phyloP scores from a whole-genome alignment of 257 asterid genomes.

The Paraleonurus japonicus region DNA sequence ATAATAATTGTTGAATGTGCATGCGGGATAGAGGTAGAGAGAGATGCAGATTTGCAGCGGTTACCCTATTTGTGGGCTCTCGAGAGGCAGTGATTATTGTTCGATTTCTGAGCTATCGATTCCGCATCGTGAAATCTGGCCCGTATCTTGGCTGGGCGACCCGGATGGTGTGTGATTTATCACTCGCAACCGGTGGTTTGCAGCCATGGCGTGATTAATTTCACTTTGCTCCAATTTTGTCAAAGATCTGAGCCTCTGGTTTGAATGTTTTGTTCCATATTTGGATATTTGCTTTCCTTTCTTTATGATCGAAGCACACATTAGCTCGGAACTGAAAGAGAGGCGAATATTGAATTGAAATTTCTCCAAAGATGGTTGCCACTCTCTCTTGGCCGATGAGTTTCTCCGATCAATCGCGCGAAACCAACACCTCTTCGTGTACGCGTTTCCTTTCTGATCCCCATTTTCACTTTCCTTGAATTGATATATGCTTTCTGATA shows the following conservation, averaged over 20 bases:
- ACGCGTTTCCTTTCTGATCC: too few relatives aligned
- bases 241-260: slow-evolving; percentile 41
- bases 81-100: slow-evolving; percentile 17
- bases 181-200: slow-evolving; percentile 32
- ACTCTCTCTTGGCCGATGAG: too few relatives aligned
- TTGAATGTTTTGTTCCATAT: not conserved
- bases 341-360: too few relatives aligned
- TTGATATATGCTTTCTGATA: not conserved
- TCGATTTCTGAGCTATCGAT: slow-evolving; percentile 22
- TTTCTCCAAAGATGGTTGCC: too few relatives aligned
- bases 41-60: not conserved
- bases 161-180: slow-evolving; percentile 16
- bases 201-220: slow-evolving; percentile 37
- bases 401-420: too few relatives aligned
- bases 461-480: not conserved
- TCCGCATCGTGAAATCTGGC: slow-evolving; percentile 20
- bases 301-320: too few relatives aligned
- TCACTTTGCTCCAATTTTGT: slow-evolving; percentile 18
- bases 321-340: too few relatives aligned
- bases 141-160: slow-evolving; percentile 39
- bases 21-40: not conserved
- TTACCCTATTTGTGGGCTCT: too few relatives aligned
- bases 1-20: not conserved
- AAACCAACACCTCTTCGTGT: too few relatives aligned
- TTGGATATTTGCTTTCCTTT: too few relatives aligned